These are phyloP conservation scores for Sodiomyces alkalinus DNA, from an alignment of 2,329 filamentous ascomycete genomes.

Conservation along the genomic window DNA sequence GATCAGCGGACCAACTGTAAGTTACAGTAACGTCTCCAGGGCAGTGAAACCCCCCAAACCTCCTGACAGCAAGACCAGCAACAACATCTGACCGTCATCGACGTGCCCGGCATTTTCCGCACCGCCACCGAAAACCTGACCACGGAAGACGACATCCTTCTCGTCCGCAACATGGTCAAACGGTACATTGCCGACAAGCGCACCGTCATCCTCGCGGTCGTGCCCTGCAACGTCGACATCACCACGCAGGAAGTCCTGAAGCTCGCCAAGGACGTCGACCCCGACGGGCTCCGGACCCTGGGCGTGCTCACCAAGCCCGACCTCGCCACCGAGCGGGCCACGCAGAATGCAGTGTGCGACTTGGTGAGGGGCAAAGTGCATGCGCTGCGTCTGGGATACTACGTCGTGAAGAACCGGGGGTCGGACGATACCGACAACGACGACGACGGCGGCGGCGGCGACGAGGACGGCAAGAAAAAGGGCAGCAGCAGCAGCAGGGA, in stretches of 20 bases:
- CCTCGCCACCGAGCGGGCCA: conserved; percentile 26
- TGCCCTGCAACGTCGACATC: conserved; percentile 23
- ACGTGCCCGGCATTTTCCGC: conserved; percentile 38
- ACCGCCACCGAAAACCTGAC: conserved; percentile 19
- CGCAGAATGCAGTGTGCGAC: conserved; percentile 21
- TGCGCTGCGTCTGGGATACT: conserved; percentile 30
- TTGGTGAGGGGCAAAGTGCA: conserved; percentile 24
- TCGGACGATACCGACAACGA: conserved; percentile 23
- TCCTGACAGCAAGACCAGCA: conserved; percentile 11
- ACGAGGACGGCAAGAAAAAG: too few relatives aligned
- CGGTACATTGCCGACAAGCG: conserved; percentile 27
- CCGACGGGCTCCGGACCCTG: conserved; percentile 23
- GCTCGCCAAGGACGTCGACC: conserved; percentile 21
- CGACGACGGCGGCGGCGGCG: too few relatives aligned
- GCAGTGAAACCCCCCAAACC: background rate
- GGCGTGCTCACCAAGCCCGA: conserved; percentile 46
- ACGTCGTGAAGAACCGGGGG: conserved; percentile 30
- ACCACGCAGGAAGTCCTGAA: conserved; percentile 25
- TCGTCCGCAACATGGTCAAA: conserved; percentile 32
- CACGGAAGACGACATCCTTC: conserved; percentile 24
- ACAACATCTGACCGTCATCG: conserved; percentile 35
- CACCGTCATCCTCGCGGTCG: conserved; percentile 34
- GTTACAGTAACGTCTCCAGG: background rate
- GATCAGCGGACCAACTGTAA: conserved; percentile 26
- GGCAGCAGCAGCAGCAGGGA: too few relatives aligned